phyloP scores from a whole-genome alignment of 257 asterid genomes.

The Nicotiana obtusifolia region DNA sequence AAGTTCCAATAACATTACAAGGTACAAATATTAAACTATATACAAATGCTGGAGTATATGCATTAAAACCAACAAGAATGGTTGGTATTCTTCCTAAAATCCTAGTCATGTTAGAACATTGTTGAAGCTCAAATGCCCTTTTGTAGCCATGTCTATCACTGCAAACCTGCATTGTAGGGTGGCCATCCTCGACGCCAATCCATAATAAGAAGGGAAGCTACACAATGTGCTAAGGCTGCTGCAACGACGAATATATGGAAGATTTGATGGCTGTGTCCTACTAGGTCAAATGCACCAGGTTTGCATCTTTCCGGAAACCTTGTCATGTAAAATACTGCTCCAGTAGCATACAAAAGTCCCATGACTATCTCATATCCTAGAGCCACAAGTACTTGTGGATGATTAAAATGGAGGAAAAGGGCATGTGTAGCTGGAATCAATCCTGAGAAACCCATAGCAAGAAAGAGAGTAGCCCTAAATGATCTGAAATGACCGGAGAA shows the following conservation, averaged over 20 bases:
- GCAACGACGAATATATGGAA: constrained; percentile 76
- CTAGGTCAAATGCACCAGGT: constrained; percentile 80
- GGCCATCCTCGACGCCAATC: constrained; percentile 65
- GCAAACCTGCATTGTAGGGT: constrained; percentile 8
- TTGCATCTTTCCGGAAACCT: constrained; percentile 86
- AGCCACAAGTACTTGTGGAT: constrained; percentile 41
- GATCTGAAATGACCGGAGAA: constrained; percentile 52
- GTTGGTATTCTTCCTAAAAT: background rate
- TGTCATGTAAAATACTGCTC: constrained; percentile 59
- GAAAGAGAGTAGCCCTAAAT: constrained; percentile 64
- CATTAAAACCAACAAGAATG: background rate
- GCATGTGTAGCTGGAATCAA: constrained; percentile 83
- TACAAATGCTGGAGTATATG: constrained; percentile 2
- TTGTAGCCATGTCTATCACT: constrained; percentile 1
- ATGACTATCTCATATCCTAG: constrained; percentile 63
- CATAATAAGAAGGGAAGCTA: constrained; percentile 62
- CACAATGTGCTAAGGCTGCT: constrained; percentile 76
- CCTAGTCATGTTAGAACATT: background rate
- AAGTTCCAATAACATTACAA: background rate
- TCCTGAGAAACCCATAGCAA: constrained; percentile 86
- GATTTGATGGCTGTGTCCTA: constrained; percentile 94
- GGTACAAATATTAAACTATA: background rate
- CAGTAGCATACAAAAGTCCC: constrained; percentile 69
- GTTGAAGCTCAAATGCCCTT: background rate
- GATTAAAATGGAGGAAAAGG: constrained; percentile 43